Base-by-base conservation (phyloP, 73 alveolate genomes). In the Stentor roeselii region DNA sequence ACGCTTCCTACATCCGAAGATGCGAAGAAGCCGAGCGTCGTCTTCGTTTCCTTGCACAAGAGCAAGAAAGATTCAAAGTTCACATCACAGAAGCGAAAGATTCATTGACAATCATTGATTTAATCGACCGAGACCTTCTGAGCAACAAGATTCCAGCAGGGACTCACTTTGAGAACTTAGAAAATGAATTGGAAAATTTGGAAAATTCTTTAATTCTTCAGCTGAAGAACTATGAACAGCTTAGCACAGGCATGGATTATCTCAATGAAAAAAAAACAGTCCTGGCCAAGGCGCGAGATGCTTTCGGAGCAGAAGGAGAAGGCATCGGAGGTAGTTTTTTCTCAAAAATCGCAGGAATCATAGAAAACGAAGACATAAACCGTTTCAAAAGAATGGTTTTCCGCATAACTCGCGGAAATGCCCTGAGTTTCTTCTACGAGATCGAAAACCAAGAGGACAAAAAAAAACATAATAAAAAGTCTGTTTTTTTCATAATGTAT, bases 371-470 rank as follows among this genome's bases (percentile, higher is more conserved):
- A 42, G 99, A 97, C 41, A 92, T 88, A 76, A 83, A 89, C 61
- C 86, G 97, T 82, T 86, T 95, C 60, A 84, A 91, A 75, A 93
- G 96, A 85, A 82, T 95, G 83, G 86, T 97, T 50, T 96, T 96
- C 84, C 95, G 99, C 92, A 90, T 92, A n/a, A 92, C 97, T 38
- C 93, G 95, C 90, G 98, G 97, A 36, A 93, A 97, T 75, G 97
- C 97, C 14, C 82, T 95, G 37, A 92, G 97, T 0, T 83, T 86
- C 88, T 86, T 95, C 82, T 83, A 87, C 75, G 92, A 93, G 39
- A 78, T 94, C 60, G 83, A 91, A 14, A 87, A 89, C 42, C 30
- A 83, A 74, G 39, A 83, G 3, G 92, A 84, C 75, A 60, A 86
- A 76, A 78, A 86, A 39, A 82, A 82, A 60, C 94, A 93, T 78